Evolutionary conservation across 2,329 filamentous ascomycete genomes (phyloP).

Genomic region (Nemania diffusa): DNA sequence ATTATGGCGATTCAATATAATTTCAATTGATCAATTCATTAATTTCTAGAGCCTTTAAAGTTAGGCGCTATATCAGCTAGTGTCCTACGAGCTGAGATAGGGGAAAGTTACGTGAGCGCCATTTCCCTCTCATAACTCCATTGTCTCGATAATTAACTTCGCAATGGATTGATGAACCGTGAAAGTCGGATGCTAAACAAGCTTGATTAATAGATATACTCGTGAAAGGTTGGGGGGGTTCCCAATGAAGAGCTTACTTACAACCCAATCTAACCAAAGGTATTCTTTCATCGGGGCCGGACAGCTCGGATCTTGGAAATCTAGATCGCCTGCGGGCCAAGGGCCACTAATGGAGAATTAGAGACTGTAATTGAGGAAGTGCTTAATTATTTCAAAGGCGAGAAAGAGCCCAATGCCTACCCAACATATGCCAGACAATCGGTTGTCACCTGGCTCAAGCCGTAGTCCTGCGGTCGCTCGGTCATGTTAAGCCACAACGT

Average conservation of each 20-base stretch:
- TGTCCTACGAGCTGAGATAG: background rate
- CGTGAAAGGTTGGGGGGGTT: background rate
- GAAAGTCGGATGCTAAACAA: conserved; percentile 26
- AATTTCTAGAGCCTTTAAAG: too few species aligned
- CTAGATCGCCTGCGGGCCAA: conserved; percentile 25
- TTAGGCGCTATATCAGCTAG: too few species aligned
- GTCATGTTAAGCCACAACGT: conserved; percentile 28
- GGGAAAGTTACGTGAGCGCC: background rate
- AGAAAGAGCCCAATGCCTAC: background rate
- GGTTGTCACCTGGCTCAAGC: conserved; percentile 30
- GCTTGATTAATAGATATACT: background rate
- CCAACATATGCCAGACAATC: conserved; percentile 29
- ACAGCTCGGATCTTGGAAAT: conserved; percentile 27
- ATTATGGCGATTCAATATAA: too few species aligned
- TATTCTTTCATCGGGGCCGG: conserved; percentile 33
- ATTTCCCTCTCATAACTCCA: conserved; percentile 8
- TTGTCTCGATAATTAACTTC: conserved; percentile 16
- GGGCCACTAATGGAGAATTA: conserved; percentile 21
- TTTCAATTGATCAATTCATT: too few species aligned
- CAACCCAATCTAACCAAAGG: conserved; percentile 29
- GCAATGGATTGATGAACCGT: conserved; percentile 28
- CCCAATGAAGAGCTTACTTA: background rate
- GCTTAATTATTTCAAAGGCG: background rate
- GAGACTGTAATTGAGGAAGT: background rate
- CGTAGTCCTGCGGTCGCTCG: conserved; percentile 21